phyloP scores from a whole-genome alignment of 495 filamentous ascomycete genomes.

The Talaromyces nanjingensis region DNA sequence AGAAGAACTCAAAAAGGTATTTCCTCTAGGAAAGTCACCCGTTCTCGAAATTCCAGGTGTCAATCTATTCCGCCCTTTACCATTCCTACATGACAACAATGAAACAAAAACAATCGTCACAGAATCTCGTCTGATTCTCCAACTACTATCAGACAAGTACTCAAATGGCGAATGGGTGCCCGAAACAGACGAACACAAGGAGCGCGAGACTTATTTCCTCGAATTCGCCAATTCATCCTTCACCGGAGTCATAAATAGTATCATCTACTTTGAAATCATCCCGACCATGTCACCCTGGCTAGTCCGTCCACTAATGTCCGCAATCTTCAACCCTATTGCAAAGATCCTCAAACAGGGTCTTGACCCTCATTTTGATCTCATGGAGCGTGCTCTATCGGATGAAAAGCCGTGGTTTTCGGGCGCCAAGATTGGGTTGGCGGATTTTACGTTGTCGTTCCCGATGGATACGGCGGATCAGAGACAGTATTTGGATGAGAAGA shows the following conservation, averaged over 20 bases:
- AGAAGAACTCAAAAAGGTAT: constrained; percentile 1
- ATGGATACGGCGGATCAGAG: constrained; percentile 9
- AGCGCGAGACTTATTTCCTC: constrained; percentile 8
- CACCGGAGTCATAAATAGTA: background rate
- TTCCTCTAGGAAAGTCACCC: constrained; percentile 11
- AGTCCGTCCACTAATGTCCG: constrained; percentile 1
- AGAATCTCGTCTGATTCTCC: constrained; percentile 11
- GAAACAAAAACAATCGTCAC: constrained; percentile 4
- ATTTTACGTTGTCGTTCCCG: constrained; percentile 9
- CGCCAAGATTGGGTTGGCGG: constrained; percentile 5
- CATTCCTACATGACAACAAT: background rate
- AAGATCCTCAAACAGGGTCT: constrained; percentile 3
- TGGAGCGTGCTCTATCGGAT: constrained; percentile 9
- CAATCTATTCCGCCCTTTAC: constrained; percentile 6
- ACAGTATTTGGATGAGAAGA: constrained; percentile 15
- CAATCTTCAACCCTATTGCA: constrained; percentile 9
- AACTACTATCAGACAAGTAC: constrained; percentile 11
- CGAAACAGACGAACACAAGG: background rate
- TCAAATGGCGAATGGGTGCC: constrained; percentile 7
- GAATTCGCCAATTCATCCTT: constrained; percentile 11
- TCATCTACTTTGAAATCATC: constrained; percentile 10
- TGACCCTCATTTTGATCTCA: constrained; percentile 7
- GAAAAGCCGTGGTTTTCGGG: constrained; percentile 11
- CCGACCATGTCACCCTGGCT: constrained; percentile 1
- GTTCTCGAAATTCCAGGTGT: constrained; percentile 8